Base-by-base conservation (phyloP, 2,329 filamentous ascomycete species). In the Clonostachys solani region DNA sequence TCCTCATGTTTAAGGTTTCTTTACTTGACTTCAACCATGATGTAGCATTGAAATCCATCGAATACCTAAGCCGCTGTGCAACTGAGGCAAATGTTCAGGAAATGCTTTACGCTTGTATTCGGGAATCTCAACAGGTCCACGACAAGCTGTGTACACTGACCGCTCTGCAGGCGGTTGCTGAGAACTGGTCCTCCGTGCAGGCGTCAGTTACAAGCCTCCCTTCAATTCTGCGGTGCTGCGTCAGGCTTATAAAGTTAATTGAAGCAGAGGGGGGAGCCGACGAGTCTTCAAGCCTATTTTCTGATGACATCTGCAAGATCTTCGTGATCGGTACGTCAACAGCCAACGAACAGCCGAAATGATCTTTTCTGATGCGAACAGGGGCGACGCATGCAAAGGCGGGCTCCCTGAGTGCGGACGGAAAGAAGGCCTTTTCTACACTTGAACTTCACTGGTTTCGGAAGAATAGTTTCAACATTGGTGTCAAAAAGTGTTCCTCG, bases 391-490 rank as follows among this genome's bases (percentile, higher is more conserved):
- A 56, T 47, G 57, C 64, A 17, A 48, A 68, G 33, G 53, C 64
- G 49, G 64, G 61, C 16, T 66, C 58, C 4, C 69, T 59, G 45
- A 69, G 69, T 52, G 61, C 56, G 38, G 56, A 68, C 16, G 71
- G 69, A 9, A 63, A 66, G 33, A 78, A 66, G 51, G 48, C 75
- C 2, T 90, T 91, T 58, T 79, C 76, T 1, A 49, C 75, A 1
- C 62, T 73, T 4, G 90, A 96, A 56, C 71, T 95, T 5, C 78
- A 92, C 54, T 95, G 90, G 90, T 92, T 95, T 60, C 86, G 84
- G 36, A 84, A 84, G 52, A 92, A 88, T 52, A 78, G 86, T 2
- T 95, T 95, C 69, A 95, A 94, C 54, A 63, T 91, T 7, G 84
- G 83, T 0, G 65, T 92, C 5, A 81, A 83, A 50, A 72, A 74